These are phyloP conservation scores for Aspergillus proliferans DNA, from an alignment of 2,329 filamentous ascomycete genomes.

Conservation along the genomic window DNA sequence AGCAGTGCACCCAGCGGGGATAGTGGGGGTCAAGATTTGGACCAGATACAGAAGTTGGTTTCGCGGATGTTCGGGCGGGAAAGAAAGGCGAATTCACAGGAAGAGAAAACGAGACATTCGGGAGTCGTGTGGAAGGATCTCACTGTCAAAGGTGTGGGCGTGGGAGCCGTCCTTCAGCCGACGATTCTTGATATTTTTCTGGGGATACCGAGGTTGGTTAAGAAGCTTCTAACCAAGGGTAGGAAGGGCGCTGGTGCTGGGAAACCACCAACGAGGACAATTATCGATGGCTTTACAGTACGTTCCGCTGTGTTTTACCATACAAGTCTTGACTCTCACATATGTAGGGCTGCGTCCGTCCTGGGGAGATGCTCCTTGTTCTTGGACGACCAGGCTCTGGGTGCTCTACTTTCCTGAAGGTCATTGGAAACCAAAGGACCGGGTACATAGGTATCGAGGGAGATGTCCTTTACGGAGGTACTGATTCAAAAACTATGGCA, in stretches of 20 bases:
- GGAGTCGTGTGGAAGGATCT: constrained; percentile 66
- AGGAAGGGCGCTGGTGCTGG: constrained; percentile 21
- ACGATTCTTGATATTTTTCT: constrained; percentile 53
- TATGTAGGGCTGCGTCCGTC: constrained; percentile 33
- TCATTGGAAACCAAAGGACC: constrained; percentile 61
- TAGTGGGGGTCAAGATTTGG: constrained; percentile 21
- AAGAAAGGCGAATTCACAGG: constrained; percentile 59
- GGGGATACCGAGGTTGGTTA: constrained; percentile 42
- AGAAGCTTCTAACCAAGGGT: constrained; percentile 35
- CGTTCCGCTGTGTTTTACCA: not conserved
- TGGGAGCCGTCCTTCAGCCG: constrained; percentile 57
- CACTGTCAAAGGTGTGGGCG: constrained; percentile 63
- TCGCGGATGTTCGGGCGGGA: constrained; percentile 64
- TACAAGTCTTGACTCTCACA: not conserved
- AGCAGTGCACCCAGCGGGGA: constrained; percentile 17
- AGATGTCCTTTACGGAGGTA: constrained; percentile 50
- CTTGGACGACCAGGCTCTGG: constrained; percentile 38
- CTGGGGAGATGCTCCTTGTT: constrained; percentile 36
- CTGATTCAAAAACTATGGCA: constrained; percentile 45
- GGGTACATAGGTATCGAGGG: constrained; percentile 58
- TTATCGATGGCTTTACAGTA: constrained; percentile 57
- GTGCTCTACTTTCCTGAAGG: constrained; percentile 82
- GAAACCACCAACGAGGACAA: constrained; percentile 54
- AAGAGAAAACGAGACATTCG: constrained; percentile 62
- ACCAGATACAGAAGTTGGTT: constrained; percentile 45